A percentile compares a stretch with the other conserved stretches of the same genome.
These are phyloP conservation scores for Sistotremastrum niveocremeum DNA, from an alignment of 768 basidiomycete species.

Conservation along the genomic window DNA sequence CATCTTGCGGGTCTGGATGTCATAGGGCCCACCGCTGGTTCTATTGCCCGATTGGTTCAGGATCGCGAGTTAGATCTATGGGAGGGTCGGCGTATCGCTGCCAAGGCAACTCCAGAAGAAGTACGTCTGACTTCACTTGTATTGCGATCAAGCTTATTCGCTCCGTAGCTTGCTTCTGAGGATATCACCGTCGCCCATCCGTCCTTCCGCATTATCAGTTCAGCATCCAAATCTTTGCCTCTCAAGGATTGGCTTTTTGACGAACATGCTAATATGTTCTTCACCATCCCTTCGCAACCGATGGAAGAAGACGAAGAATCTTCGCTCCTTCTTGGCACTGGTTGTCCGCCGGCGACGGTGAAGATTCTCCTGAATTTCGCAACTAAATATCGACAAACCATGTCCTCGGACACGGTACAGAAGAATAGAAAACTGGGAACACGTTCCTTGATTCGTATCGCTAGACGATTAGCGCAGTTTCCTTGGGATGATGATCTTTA, in stretches of 20 bases:
- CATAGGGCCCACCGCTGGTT: conserved; percentile 52
- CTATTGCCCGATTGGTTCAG: conserved; percentile 42
- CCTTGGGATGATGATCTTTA: conserved; percentile 33
- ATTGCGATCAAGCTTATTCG: not conserved
- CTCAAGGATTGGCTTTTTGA: conserved; percentile 56
- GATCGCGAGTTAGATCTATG: conserved; percentile 54
- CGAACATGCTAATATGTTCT: conserved; percentile 62
- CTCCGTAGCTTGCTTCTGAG: conserved; percentile 12
- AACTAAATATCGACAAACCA: conserved; percentile 39
- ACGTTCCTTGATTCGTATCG: conserved; percentile 41
- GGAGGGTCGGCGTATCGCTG: conserved; percentile 47
- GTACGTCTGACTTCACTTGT: conserved; percentile 12
- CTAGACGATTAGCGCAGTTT: conserved; percentile 32
- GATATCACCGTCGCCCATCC: conserved; percentile 39
- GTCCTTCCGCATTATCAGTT: conserved; percentile 47
- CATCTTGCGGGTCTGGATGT: conserved; percentile 51
- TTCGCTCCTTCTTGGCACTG: conserved; percentile 33
- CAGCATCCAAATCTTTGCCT: conserved; percentile 49
- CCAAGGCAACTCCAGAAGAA: conserved; percentile 32
- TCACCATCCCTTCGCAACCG: conserved; percentile 43
- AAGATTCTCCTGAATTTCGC: conserved; percentile 38
- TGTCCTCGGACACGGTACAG: conserved; percentile 41
- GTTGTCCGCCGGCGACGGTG: conserved; percentile 27
- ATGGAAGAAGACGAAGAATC: conserved; percentile 43
- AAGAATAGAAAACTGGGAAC: conserved; percentile 56